Base-by-base conservation (phyloP, 257 asterid species). In the Nicotiana obtusifolia region DNA sequence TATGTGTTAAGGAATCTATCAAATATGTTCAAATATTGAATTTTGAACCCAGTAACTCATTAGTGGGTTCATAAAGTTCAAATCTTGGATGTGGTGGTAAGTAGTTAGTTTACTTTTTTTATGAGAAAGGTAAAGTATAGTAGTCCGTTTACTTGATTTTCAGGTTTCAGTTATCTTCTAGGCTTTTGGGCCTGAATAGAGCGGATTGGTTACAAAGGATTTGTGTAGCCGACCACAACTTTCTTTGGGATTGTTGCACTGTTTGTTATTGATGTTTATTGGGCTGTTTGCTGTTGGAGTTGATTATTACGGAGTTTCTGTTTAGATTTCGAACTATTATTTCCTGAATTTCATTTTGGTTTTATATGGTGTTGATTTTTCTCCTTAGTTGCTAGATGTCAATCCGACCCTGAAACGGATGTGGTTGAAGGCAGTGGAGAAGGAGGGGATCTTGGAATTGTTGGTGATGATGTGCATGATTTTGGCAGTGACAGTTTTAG, bases 401-500 rank as follows among this genome's bases (percentile, higher is more conserved):
- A 94, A 86, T 83, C 90, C 8, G 95, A 93, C 66, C 80, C 90
- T n/a, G 98, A 87, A 61, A 90, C 86, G 16, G 97, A 90, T 20
- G 89, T 83, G 37, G 89, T 83, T 73, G 93, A 90, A 26, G 88
- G 90, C 13, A 47, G 89, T 66, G 97, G 86, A 35, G 98, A 90
- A 49, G 90, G 81, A 75, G 80, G 62, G 22, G 97, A 94, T 86
- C 87, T 94, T 80, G 98, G 98, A 76, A 89, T 94, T 83, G 97
- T 96, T 83, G 90, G 90, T 80, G 99, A 96, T 17, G 98, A 94
- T 87, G 97, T 84, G 80, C 97, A 92, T 83, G 98, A 96, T 82
- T 87, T 91, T 76, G 88, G 89, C 64, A 87, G 90, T 71, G 98
- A 94, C 47, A 89, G 80, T 78, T 94, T 85, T 84, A 84, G 88